Evolutionary conservation across 116 monocot species (phyloP).

Genomic region (Dioscorea cayenensis): DNA sequence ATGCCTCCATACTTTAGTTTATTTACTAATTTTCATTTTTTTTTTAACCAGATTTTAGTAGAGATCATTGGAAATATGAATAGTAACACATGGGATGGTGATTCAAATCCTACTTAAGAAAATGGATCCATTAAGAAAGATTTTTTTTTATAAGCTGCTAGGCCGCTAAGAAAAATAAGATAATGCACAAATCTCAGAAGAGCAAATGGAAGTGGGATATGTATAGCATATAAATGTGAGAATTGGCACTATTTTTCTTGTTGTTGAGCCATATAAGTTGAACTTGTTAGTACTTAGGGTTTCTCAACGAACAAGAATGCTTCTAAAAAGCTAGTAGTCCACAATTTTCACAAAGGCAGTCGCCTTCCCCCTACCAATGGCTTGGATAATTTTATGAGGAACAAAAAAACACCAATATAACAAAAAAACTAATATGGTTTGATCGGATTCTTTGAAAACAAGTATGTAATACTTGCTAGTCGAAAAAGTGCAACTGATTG

Average conservation of each 20-base stretch:
- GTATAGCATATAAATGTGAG: no score
- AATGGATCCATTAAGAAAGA: conserved; percentile 54
- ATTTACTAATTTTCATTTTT: not conserved
- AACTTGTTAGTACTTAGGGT: conserved; percentile 39
- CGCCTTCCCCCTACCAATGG: conserved; percentile 61
- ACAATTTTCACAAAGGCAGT: no score
- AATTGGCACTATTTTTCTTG: no score
- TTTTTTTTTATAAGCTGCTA: no score
- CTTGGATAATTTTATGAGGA: conserved; percentile 52
- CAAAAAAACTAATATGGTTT: conserved; percentile 72
- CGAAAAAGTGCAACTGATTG: conserved; percentile 86
- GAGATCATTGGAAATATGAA: conserved; percentile 57
- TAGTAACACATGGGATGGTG: conserved; percentile 36
- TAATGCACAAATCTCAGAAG: no score
- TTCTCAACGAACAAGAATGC: no score
- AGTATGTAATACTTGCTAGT: conserved; percentile 91
- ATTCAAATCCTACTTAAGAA: conserved; percentile 46
- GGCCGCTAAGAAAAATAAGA: no score
- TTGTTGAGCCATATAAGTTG: conserved; percentile 36
- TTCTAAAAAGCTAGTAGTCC: no score
- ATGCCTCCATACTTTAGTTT: not conserved
- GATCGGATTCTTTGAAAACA: conserved; percentile 76
- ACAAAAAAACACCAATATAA: conserved; percentile 37
- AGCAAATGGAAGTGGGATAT: no score
- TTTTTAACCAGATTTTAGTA: conserved; percentile 82